These are phyloP conservation scores for Calonectria ilicicola DNA, from an alignment of 2,329 filamentous ascomycete species.

Conservation along the genomic window DNA sequence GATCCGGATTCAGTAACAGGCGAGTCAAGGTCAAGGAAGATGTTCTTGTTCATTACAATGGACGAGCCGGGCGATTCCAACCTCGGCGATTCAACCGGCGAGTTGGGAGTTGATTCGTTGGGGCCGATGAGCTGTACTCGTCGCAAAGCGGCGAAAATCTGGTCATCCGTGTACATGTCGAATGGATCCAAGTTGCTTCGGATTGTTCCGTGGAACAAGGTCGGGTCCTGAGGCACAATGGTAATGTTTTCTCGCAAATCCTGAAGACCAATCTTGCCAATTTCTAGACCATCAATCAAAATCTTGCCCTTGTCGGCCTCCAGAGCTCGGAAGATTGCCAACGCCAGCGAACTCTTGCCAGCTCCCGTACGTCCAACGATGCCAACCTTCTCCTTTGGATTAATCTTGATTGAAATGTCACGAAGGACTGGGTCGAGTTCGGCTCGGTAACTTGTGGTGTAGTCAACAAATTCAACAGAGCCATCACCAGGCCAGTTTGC, in stretches of 20 bases:
- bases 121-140: constrained; percentile 87
- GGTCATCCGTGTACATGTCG: constrained; percentile 85
- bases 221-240: constrained; percentile 97
- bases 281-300: constrained; percentile 90
- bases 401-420: constrained; percentile 86
- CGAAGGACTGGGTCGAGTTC: constrained; percentile 91
- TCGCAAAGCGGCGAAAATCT: constrained; percentile 87
- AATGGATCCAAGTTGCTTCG: constrained; percentile 96
- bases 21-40: constrained; percentile 89
- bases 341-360: constrained; percentile 93
- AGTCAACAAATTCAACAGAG: constrained; percentile 87
- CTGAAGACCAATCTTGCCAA: constrained; percentile 89
- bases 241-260: constrained; percentile 95
- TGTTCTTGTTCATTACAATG: constrained; percentile 85
- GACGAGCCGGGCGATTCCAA: constrained; percentile 43
- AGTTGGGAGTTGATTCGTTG: constrained; percentile 57
- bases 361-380: constrained; percentile 96
- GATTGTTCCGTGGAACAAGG: constrained; percentile 92
- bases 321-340: constrained; percentile 92
- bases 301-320: constrained; percentile 94
- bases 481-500: constrained; percentile 88
- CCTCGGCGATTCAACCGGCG: constrained; percentile 41
- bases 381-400: constrained; percentile 90
- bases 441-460: constrained; percentile 88
- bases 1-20: constrained; percentile 89